Base-by-base conservation (phyloP, 2,329 filamentous ascomycete genomes). In the Bipolaris gigantea region DNA sequence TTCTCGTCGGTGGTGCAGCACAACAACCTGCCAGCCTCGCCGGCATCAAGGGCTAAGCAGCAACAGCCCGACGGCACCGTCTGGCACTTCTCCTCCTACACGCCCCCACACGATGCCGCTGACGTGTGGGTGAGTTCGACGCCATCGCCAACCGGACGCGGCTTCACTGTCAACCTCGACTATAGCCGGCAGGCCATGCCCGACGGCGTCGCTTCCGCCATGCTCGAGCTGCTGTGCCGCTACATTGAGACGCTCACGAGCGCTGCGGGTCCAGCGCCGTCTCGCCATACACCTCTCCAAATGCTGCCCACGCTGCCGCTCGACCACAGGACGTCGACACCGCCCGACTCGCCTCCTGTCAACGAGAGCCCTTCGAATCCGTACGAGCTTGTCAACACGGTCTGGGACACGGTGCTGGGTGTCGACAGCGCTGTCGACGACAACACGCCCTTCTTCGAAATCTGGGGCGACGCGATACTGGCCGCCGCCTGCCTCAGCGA, bases 1-100 rank as follows among this genome's bases (percentile, higher is more conserved):
- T 55, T 55, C 35, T 33, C 39, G 10, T 38, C 46, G 7, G 33
- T 55, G 8, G 38, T 55, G 8, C 39, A 55, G 33, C 41, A 50
- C 16, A 39, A 39, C 36, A 39, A 39, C n/a, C 36, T 39, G 16
- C 36, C 36, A 4, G 36, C 36, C 36, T 39, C 15, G 36, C n/a
- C 36, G 19, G 36, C 19, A 16, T 39, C 36, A 10, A 39, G 36
- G 4, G 36, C n/a, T 13, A 39, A 39, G 36, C 36, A 39, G 19
- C 16, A 39, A 18, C 36, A 39, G 19, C 36, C 36, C 10, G 16
- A 39, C 36, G 16, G 36, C 36, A 39, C 36, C n/a, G 10, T 39
- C 36, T 39, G 16, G 36, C 15, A 39, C n/a, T 10, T 39, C 16
- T 39, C 16, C 5, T 39, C 36, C n/a, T 39, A 39, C 36, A 39